Evolutionary conservation across 2,329 filamentous ascomycete genomes (phyloP), one percentile per base, ranked within the genome.

Genomic region (Aureobasidium subglaciale): DNA sequence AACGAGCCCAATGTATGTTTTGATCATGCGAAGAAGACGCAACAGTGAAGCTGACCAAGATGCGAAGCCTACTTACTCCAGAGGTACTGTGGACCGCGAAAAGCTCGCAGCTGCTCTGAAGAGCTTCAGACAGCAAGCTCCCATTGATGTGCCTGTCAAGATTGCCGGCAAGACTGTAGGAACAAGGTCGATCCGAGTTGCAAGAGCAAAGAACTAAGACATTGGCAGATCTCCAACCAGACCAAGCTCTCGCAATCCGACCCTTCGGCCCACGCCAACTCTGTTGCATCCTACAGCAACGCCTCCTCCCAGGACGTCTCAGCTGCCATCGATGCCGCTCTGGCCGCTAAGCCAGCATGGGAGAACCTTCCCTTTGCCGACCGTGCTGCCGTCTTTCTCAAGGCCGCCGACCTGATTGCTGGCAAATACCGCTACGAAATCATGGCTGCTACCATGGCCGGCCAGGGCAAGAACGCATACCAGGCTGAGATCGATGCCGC

Each of bases 401-500:
- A 96, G 79, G 92, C 93, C 3, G 92, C 92, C 30, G 91, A 97
- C 69, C 78, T 99, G 60, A 83, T 99, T 63, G 78, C 87, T 55
- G 87, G 82, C 61, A 97, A 97, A 76, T 97, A 99, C 75, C 83
- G 93, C 68, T 96, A 96, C 73, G 90, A 96, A 56, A 83, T 99
- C 64, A 95, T 97, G 88, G 92, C 93, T 7, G 84, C 90, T 41
- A 96, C 93, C 13, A 96, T 97, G 83, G 78, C 96, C 29, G 93
- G 92, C 59, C 92, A 99, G 74, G 92, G 93, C 66, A 97, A 97
- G 82, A 97, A 96, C 71, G 90, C 89, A 45, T 97, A 90, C 90
- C 92, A 99, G 74, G 92, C 93, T n/a, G 92, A 99, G 79, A 97
- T 97, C 61, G 92, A 97, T 71, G 82, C 91, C 35, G 92, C 92